These are phyloP conservation scores for Cryptosporidium felis DNA, from an alignment of 169 alveolate genomes.

Conservation along the genomic window DNA sequence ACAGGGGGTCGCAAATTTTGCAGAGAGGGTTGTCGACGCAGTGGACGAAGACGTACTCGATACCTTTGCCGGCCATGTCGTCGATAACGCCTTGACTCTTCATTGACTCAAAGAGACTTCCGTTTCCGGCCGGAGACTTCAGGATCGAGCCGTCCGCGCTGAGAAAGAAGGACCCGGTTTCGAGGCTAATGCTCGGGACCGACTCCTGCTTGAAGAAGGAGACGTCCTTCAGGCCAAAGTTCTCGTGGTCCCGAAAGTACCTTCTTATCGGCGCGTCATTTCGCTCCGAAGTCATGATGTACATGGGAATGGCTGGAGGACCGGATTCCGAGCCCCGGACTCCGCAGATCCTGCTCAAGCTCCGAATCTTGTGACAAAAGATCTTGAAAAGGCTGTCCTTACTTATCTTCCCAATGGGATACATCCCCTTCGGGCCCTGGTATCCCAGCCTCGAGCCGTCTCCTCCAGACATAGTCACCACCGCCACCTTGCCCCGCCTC, in stretches of 20 bases:
- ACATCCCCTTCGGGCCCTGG: slow-evolving; percentile 86
- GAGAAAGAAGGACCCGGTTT: slow-evolving; percentile 79
- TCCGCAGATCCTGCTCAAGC: slow-evolving; percentile 74
- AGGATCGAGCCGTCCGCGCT: slow-evolving; percentile 72
- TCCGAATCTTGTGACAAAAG: slow-evolving; percentile 78
- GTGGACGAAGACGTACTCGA: slow-evolving; percentile 80
- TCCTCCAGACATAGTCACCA: slow-evolving; percentile 87
- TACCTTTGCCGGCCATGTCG: slow-evolving; percentile 75
- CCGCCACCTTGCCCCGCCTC: slow-evolving; percentile 81
- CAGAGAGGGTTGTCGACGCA: slow-evolving; percentile 87
- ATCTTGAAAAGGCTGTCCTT: slow-evolving; percentile 81
- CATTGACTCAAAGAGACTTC: slow-evolving; percentile 84
- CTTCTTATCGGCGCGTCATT: slow-evolving; percentile 74
- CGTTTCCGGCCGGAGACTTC: slow-evolving; percentile 88
- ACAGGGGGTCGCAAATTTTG: slow-evolving; percentile 85
- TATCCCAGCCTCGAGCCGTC: slow-evolving; percentile 87
- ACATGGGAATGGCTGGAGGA: slow-evolving; percentile 77
- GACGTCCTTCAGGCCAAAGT: slow-evolving; percentile 80
- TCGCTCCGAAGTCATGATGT: slow-evolving; percentile 83
- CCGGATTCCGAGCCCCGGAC: neutral
- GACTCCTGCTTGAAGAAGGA: slow-evolving; percentile 81
- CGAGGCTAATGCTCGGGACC: slow-evolving; percentile 81
- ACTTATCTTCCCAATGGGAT: slow-evolving; percentile 80
- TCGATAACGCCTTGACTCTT: slow-evolving; percentile 75
- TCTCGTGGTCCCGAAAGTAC: slow-evolving; percentile 78